Base-by-base conservation (phyloP, 768 basidiomycete species). In the Mycena polygramma region DNA sequence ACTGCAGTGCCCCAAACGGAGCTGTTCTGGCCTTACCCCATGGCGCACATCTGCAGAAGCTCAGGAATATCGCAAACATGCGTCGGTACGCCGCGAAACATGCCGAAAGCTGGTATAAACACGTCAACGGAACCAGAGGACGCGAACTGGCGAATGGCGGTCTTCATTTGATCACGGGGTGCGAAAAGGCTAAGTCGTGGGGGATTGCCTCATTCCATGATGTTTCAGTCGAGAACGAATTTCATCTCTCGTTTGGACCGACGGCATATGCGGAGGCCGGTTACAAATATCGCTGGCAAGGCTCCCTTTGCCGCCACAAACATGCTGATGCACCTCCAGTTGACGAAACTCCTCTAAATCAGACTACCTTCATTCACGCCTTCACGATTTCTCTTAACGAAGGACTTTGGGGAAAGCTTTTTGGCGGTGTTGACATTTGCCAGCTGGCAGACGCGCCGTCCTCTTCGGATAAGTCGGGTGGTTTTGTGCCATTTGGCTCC, bases 111-210 rank as follows among this genome's bases (percentile, higher is more conserved):
- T 75, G 73, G 72, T 75, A 76, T 51, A 48, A 68, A 30, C 73
- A 73, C 39, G 67, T 70, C 52, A 75, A 69, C 24, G 63, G 35
- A 5, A 14, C 48, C 6, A 37, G 63, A 46, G 74, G 68, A 1
- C 53, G 73, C n/a, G 66, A 54, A 26, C 49, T 66, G 4, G 57
- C 39, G n/a, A 75, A 73, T 35, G 72, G 73, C 14, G 15, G 66
- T 7, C 62, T 77, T 1, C 75, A 72, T 66, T 52, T 77, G 19
- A 54, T 77, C 49, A 76, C 76, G 4, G 76, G 76, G 6, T 73
- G 72, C 52, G 70, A 75, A 39, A 75, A 77, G 57, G 51, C 73
- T 1, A 37, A 37, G 7, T 68, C 63, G 10, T 73, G 76, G 72
- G 76, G 68, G 0, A 73, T 71, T 4, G 76, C 74, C 7, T 26